A percentile compares a stretch with the other conserved stretches of the same genome.
Evolutionary conservation across 441 rosid species (phyloP).

Genomic region (Erodium moschatum): DNA sequence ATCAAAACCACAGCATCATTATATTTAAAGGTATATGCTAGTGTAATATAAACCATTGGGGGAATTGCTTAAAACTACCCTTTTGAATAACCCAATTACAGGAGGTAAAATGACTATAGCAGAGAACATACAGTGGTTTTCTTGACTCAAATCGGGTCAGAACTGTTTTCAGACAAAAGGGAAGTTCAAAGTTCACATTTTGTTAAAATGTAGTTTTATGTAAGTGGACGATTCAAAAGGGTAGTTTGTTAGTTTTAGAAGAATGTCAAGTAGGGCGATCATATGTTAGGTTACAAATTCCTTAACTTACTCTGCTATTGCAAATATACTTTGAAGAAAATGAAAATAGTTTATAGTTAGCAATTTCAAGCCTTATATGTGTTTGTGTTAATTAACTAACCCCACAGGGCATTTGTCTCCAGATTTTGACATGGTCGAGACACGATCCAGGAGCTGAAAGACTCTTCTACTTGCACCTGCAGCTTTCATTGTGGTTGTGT

Average conservation of each 20-base stretch:
- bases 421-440: slow-evolving; percentile 62
- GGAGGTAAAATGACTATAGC: too few species aligned
- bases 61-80: too few species aligned
- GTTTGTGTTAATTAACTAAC: slow-evolving; percentile 33
- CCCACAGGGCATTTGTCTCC: slow-evolving; percentile 71
- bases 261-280: background rate
- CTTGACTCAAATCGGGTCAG: too few species aligned
- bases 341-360: background rate
- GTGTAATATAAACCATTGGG: background rate
- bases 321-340: background rate
- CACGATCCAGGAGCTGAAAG: slow-evolving; percentile 83
- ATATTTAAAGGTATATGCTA: background rate
- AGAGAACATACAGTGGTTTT: too few species aligned
- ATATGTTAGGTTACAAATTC: background rate
- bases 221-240: too few species aligned
- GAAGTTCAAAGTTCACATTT: too few species aligned
- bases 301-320: background rate
- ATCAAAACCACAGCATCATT: slow-evolving; percentile 12
- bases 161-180: too few species aligned
- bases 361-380: background rate
- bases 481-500: slow-evolving; percentile 89
- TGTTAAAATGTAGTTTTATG: too few species aligned
- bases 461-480: slow-evolving; percentile 95
- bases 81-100: too few species aligned
- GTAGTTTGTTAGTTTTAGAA: background rate